Percentiles rank a stretch among this genome's conserved stretches.
phyloP scores from a whole-genome alignment of 176 grass and related monocot genomes.

The Cymbopogon citratus region DNA sequence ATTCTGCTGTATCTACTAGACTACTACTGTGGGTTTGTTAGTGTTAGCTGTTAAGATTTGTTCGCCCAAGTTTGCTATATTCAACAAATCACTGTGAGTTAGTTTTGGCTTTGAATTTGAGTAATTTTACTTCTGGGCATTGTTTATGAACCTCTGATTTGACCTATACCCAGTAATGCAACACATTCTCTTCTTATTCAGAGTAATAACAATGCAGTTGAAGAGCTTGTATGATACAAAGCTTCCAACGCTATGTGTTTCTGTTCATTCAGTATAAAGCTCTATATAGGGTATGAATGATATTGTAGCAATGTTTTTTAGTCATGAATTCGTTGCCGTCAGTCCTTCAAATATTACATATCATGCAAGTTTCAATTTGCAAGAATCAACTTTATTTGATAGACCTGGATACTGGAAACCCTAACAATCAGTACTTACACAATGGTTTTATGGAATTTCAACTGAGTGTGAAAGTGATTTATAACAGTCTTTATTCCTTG shows the following conservation, averaged over 20 bases:
- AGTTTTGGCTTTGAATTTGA: not conserved
- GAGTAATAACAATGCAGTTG: not conserved
- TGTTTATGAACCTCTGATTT: not conserved
- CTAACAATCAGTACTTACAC: not conserved
- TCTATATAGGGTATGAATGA: not conserved
- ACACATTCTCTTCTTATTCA: not conserved
- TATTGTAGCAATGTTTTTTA: not conserved
- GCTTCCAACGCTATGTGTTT: not conserved
- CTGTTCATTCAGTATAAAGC: not conserved
- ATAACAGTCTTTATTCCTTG: slow-evolving; percentile 18
- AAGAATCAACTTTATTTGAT: not conserved
- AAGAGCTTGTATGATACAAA: not conserved
- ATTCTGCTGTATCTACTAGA: not conserved
- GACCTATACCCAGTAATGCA: not conserved
- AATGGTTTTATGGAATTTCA: not conserved
- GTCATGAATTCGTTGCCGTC: not conserved
- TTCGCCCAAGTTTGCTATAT: not conserved
- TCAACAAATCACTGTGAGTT: not conserved
- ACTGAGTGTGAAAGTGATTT: slow-evolving; percentile 13
- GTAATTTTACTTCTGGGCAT: not conserved
- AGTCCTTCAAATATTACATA: not conserved
- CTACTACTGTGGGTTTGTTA: not conserved
- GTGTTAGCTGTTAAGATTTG: not conserved
- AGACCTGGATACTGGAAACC: not conserved
- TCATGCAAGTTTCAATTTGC: not conserved